Evolutionary conservation across 2,329 filamentous ascomycete species (phyloP), one percentile per base, ranked within the genome.

Genomic region (Acrocalymma vagum): DNA sequence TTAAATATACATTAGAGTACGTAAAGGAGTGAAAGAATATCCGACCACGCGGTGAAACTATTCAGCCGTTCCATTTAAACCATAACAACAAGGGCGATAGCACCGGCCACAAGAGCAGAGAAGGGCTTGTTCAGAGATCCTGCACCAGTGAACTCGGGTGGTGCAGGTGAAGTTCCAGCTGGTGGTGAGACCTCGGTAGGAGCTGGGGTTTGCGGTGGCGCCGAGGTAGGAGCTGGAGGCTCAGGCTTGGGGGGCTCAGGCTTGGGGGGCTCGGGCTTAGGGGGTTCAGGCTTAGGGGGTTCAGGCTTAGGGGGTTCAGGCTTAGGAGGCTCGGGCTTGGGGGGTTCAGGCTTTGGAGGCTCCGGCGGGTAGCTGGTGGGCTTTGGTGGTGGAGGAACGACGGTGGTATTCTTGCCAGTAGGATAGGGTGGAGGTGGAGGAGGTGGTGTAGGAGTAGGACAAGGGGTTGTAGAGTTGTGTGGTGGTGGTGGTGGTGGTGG

Each of bases 61-160:
- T 7, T 14, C 10, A 20, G 15, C n/a, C 13, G 14, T n/a, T 11
- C 13, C 9, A 22, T 29, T 51, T 55, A 63, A 33, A 42, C 53
- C 39, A 60, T 28, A 40, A 47, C 43, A 28, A 45, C 46, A 21
- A 63, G 23, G 21, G 56, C 60, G 15, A 53, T 36, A 11, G 53
- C 58, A 42, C 53, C 60, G 42, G 51, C 58, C 17, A 60, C 33
- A 24, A 63, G 38, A 26, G 51, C 60, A 11, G 34, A 51, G n/a
- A 60, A 27, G 16, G 56, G 58, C 51, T 54, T 60, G 48, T 50
- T 58, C 30, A 48, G 37, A 35, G 24, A 33, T n/a, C 56, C 60
- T 8, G 55, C 56, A 26, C 60, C 60, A 43, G 57, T 62, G 53
- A 43, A 63, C 48, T 55, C 37, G 1, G 58, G 17, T 5, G 48